These are phyloP conservation scores for Pyrus bretschneideri DNA, from an alignment of 306 rosid genomes.

Conservation along the genomic window DNA sequence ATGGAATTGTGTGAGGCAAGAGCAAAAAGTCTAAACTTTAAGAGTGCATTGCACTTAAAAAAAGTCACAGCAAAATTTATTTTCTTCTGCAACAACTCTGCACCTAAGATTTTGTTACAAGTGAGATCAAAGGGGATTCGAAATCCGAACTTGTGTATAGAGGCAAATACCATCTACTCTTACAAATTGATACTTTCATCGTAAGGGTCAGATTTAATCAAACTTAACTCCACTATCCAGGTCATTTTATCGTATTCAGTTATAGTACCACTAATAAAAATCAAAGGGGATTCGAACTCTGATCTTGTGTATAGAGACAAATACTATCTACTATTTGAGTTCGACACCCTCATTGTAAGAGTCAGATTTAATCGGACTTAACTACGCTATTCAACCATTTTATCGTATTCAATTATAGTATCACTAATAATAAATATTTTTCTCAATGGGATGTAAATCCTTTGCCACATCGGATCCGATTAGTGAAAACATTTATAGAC, in stretches of 20 bases:
- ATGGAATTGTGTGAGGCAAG: too few relatives aligned
- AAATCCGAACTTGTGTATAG: too few relatives aligned
- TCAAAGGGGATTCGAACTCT: background rate
- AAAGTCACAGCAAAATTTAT: background rate
- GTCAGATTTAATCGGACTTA: too few relatives aligned
- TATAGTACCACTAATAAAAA: background rate
- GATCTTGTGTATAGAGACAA: too few relatives aligned
- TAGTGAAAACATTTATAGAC: background rate
- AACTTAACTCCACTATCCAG: accelerated
- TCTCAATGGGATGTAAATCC: background rate
- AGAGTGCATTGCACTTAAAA: background rate
- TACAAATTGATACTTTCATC: too few relatives aligned
- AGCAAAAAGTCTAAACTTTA: background rate
- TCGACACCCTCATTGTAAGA: background rate
- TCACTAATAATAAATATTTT: too few relatives aligned
- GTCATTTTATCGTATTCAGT: background rate
- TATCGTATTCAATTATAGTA: background rate
- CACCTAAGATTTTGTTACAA: background rate
- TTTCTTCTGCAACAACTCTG: background rate
- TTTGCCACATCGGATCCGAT: background rate
- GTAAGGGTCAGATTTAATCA: too few relatives aligned
- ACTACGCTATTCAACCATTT: too few relatives aligned
- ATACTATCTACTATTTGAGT: too few relatives aligned
- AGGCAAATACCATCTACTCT: too few relatives aligned
- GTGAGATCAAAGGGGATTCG: background rate